phyloP scores from a whole-genome alignment of 495 filamentous ascomycete species.

The Oidiodendron maius region DNA sequence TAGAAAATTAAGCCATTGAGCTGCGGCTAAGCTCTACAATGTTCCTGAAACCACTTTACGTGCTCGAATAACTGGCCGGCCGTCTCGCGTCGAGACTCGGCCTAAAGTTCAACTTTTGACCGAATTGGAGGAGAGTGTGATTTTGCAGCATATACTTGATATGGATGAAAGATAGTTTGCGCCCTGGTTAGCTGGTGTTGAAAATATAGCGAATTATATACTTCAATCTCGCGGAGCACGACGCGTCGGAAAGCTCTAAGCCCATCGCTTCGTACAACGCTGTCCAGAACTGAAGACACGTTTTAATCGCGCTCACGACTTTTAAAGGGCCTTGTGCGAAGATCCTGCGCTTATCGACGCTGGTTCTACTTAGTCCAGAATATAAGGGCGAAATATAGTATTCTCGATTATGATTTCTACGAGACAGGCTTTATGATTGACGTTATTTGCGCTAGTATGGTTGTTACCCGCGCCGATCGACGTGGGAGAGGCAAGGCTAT shows the following conservation, averaged over 20 bases:
- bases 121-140: slow-evolving; percentile 23
- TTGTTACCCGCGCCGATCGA: slow-evolving; percentile 27
- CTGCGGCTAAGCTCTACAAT: slow-evolving; percentile 22
- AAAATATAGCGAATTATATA: slow-evolving; percentile 36
- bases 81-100: background rate
- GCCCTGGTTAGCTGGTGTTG: slow-evolving; percentile 22
- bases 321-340: slow-evolving; percentile 30
- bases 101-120: slow-evolving; percentile 22
- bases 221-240: slow-evolving; percentile 14
- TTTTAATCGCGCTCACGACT: slow-evolving; percentile 26
- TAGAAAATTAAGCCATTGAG: slow-evolving; percentile 10
- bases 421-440: slow-evolving; percentile 35
- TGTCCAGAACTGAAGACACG: slow-evolving; percentile 24
- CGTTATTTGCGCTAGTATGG: slow-evolving; percentile 22
- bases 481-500: slow-evolving; percentile 18
- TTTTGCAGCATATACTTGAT: slow-evolving; percentile 31
- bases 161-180: slow-evolving; percentile 26
- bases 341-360: slow-evolving; percentile 28
- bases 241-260: slow-evolving; percentile 24
- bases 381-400: slow-evolving; percentile 28
- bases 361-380: slow-evolving; percentile 31
- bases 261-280: slow-evolving; percentile 27
- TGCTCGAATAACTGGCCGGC: slow-evolving; percentile 8
- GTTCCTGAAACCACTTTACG: slow-evolving; percentile 22
- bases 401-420: slow-evolving; percentile 31